A percentile compares a stretch with the other conserved stretches of the same genome.
These are phyloP conservation scores for Centella asiatica DNA, from an alignment of 129 eudicot species.

Conservation along the genomic window DNA sequence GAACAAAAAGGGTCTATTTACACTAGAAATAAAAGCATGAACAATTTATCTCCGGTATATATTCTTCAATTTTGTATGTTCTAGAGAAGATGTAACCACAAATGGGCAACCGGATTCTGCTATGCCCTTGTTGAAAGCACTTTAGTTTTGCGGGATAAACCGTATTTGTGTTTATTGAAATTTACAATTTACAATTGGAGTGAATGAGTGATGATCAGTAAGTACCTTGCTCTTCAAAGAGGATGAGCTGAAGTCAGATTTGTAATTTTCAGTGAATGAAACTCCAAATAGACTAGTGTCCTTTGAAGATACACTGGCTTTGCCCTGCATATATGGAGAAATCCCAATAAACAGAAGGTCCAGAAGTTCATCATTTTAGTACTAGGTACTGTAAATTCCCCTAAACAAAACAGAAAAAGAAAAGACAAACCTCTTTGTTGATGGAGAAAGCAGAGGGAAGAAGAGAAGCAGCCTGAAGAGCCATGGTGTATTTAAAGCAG, in stretches of 20 bases:
- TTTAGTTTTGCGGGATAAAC: too few relatives aligned
- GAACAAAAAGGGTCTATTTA: too few relatives aligned
- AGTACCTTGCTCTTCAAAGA: slow-evolving; percentile 7
- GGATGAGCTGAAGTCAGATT: not conserved
- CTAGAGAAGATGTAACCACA: too few relatives aligned
- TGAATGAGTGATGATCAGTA: not conserved
- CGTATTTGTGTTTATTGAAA: too few relatives aligned
- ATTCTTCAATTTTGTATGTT: not conserved
- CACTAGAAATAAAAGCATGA: too few relatives aligned
- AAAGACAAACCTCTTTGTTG: slow-evolving; percentile 34
- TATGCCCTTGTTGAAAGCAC: too few relatives aligned
- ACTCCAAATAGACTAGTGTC: slow-evolving; percentile 11
- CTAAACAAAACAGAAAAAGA: not conserved
- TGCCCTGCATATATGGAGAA: slow-evolving; percentile 2
- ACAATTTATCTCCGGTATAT: too few relatives aligned
- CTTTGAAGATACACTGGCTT: not conserved
- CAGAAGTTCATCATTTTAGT: not conserved
- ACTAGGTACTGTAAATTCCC: not conserved
- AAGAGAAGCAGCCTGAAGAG: slow-evolving; percentile 60
- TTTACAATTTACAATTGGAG: not conserved
- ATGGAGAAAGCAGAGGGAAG: slow-evolving; percentile 46
- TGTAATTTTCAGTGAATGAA: not conserved
- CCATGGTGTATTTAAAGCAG: too few relatives aligned
- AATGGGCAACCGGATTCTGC: too few relatives aligned
- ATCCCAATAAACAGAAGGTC: not conserved